Conservation (phyloP, 805 yeast species). For the Candida chauliodis region DNA sequence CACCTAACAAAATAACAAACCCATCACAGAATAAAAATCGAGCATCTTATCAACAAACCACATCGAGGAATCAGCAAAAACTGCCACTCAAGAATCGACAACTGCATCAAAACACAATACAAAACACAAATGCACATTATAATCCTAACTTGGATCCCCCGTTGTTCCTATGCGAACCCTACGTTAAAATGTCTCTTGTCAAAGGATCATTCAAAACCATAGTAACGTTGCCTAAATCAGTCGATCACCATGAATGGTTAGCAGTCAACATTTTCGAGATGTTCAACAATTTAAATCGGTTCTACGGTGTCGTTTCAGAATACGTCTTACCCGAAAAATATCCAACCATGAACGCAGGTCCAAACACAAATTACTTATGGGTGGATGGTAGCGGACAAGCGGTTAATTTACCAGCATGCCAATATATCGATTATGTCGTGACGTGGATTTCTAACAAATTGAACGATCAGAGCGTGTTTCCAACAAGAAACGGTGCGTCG, state of each 20-base stretch:
- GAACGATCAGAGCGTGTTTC: constrained; percentile 86
- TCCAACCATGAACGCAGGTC: constrained; percentile 96
- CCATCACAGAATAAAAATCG: constrained; percentile 10
- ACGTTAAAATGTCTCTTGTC: constrained; percentile 88
- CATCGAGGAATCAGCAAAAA: constrained; percentile 9
- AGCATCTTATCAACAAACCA: constrained; percentile 6
- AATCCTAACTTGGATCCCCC: constrained; percentile 24
- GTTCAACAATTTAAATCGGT: constrained; percentile 79
- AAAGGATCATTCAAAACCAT: constrained; percentile 96
- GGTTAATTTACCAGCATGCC: constrained; percentile 84
- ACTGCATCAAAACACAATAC: constrained; percentile 13
- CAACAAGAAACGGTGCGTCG: constrained; percentile 84
- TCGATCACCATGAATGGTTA: constrained; percentile 93
- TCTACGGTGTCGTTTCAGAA: constrained; percentile 87
- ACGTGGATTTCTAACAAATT: constrained; percentile 87
- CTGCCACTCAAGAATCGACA: constrained; percentile 12
- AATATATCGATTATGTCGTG: constrained; percentile 86
- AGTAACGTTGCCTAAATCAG: constrained; percentile 91
- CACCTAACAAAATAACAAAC: constrained; percentile 34
- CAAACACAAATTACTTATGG: constrained; percentile 89
- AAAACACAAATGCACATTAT: constrained; percentile 8
- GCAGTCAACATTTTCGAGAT: constrained; percentile 90
- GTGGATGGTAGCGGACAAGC: constrained; percentile 74
- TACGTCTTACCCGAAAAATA: constrained; percentile 85
- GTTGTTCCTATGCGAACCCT: constrained; percentile 86